Evolutionary conservation across 495 filamentous ascomycete species (phyloP).

Genomic region (Aspergillus sclerotiicarbonarius): DNA sequence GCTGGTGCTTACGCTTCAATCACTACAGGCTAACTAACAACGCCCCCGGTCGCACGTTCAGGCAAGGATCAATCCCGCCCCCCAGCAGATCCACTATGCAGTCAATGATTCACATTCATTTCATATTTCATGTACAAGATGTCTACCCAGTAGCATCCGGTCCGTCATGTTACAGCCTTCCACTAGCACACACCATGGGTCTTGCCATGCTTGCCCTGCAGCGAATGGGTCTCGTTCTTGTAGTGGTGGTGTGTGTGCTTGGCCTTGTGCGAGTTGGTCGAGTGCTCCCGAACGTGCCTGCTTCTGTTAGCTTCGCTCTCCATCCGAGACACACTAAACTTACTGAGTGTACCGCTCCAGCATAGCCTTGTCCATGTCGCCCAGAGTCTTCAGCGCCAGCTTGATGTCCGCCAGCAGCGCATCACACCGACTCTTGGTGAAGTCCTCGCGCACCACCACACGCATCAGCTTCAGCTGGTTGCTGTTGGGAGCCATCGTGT

Average conservation of each 20-base stretch:
- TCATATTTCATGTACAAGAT: too few species aligned
- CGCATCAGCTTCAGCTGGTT: constrained; percentile 79
- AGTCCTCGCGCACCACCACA: constrained; percentile 87
- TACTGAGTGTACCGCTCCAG: constrained; percentile 65
- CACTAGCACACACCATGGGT: constrained; percentile 71
- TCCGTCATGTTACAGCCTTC: neutral
- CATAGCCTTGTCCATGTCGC: constrained; percentile 68
- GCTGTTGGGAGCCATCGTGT: constrained; percentile 89
- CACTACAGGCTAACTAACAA: too few species aligned
- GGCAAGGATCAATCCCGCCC: too few species aligned
- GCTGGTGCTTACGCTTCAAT: too few species aligned
- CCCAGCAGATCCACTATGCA: too few species aligned
- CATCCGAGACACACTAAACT: constrained; percentile 8
- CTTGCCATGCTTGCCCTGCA: constrained; percentile 88
- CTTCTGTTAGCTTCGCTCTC: constrained; percentile 10
- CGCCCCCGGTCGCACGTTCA: too few species aligned
- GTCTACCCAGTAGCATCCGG: neutral
- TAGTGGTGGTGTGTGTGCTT: constrained; percentile 65
- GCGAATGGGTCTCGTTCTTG: constrained; percentile 72
- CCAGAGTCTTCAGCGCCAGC: constrained; percentile 62
- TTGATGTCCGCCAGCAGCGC: constrained; percentile 69
- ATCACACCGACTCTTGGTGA: constrained; percentile 73
- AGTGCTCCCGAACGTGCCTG: constrained; percentile 56
- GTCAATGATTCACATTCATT: too few species aligned
- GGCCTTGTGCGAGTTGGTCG: constrained; percentile 52